Percentiles rank a stretch among this genome's conserved stretches.
These are phyloP conservation scores for Russula sp. DNA, from an alignment of 768 basidiomycete species.

Conservation along the genomic window DNA sequence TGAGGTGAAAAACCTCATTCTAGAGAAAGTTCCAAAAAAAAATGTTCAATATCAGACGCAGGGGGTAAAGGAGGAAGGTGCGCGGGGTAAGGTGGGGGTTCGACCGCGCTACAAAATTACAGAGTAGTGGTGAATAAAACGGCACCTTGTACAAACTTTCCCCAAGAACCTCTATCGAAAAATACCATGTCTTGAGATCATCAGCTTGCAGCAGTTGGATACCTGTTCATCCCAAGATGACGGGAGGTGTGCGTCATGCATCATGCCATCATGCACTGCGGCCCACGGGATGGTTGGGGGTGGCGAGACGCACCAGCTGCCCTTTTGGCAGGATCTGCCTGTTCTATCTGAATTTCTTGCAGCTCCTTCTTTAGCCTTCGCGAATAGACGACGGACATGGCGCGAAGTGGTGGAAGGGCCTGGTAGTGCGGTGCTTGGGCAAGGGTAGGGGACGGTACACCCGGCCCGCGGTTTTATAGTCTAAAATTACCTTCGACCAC, in stretches of 20 bases:
- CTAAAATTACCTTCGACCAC: neutral
- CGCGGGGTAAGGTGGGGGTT: neutral
- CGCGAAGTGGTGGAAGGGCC: neutral
- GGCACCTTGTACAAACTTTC: slow-evolving; percentile 72
- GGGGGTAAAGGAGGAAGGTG: neutral
- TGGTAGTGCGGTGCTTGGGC: neutral
- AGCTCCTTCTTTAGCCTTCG: slow-evolving; percentile 31
- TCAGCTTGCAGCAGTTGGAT: slow-evolving; percentile 72
- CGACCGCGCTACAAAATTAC: slow-evolving; percentile 5
- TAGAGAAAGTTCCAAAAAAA: slow-evolving; percentile 33
- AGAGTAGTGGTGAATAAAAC: neutral
- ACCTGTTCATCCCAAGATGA: slow-evolving; percentile 42
- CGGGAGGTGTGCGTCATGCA: neutral
- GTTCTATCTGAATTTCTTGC: slow-evolving; percentile 30
- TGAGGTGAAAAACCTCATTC: slow-evolving; percentile 74
- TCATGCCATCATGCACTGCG: too few species aligned
- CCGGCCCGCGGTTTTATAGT: neutral
- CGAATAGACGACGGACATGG: slow-evolving; percentile 28
- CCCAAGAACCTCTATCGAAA: slow-evolving; percentile 80
- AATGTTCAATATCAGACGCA: neutral
- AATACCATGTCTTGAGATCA: slow-evolving; percentile 73
- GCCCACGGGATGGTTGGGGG: neutral
- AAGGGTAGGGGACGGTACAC: slow-evolving; percentile 13
- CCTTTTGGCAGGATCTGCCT: slow-evolving; percentile 26
- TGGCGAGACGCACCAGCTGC: slow-evolving; percentile 21